Percentiles rank a stretch among this genome's conserved stretches.
Conservation (phyloP, 179 eudicot species). For the Patellifolia procumbens region DNA sequence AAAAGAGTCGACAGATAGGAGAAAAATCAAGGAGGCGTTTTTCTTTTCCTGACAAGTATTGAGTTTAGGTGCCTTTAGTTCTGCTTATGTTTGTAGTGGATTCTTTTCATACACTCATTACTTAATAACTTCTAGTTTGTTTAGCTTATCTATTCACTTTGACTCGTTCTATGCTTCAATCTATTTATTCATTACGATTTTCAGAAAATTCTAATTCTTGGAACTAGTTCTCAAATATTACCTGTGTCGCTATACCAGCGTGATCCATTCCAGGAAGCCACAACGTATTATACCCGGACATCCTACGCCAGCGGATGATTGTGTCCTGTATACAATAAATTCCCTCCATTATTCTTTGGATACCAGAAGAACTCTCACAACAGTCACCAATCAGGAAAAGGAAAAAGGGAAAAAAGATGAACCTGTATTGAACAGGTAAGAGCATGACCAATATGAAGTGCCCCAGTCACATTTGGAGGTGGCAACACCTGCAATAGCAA, state of each 20-base stretch:
- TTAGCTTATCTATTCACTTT: no score
- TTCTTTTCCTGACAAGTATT: no score
- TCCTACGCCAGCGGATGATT: slow-evolving; percentile 73
- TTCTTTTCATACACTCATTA: not conserved
- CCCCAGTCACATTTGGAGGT: slow-evolving; percentile 92
- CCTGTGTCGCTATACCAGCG: slow-evolving; percentile 95
- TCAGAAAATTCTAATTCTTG: not conserved
- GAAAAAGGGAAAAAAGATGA: slow-evolving; percentile 1
- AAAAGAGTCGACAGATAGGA: not conserved
- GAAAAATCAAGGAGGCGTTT: not conserved
- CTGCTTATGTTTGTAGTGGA: no score
- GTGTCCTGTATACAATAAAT: slow-evolving; percentile 54
- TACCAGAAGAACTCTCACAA: slow-evolving; percentile 2
- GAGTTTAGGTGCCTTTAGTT: no score
- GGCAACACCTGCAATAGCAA: slow-evolving; percentile 65
- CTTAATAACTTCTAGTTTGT: no score
- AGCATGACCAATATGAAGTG: slow-evolving; percentile 87
- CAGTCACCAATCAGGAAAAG: not conserved
- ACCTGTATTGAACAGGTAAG: slow-evolving; percentile 81
- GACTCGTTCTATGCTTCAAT: not conserved
- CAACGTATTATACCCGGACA: slow-evolving; percentile 79
- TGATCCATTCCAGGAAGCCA: slow-evolving; percentile 95
- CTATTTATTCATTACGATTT: not conserved
- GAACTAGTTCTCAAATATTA: slow-evolving; percentile 16
- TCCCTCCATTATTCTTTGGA: no score